phyloP scores from a whole-genome alignment of 169 alveolate species.

The Amoebophrya sp. region DNA sequence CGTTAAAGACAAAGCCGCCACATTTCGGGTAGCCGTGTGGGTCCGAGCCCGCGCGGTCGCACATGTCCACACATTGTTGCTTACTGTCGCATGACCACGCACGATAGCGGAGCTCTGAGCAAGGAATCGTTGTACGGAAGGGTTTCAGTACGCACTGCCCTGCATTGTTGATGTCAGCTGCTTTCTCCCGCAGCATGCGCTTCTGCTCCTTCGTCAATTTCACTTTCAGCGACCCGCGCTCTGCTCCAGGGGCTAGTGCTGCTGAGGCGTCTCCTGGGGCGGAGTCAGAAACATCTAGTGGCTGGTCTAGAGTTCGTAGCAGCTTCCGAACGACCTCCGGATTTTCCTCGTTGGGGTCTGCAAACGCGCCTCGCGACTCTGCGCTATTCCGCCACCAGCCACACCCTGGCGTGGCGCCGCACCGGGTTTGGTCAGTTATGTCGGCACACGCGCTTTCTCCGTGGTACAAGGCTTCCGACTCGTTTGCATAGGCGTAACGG shows the following conservation, averaged over 20 bases:
- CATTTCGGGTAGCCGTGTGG: background rate
- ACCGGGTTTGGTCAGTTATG: background rate
- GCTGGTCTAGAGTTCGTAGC: too few relatives aligned
- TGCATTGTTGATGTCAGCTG: background rate
- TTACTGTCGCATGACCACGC: background rate
- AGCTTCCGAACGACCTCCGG: background rate
- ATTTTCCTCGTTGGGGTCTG: background rate
- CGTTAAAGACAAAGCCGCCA: background rate
- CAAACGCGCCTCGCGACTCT: background rate
- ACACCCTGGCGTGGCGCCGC: background rate
- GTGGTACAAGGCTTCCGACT: background rate
- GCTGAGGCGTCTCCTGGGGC: too few relatives aligned
- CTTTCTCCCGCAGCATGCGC: background rate
- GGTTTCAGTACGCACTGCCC: background rate
- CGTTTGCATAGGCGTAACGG: background rate
- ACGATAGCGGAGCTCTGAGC: background rate
- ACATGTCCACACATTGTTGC: background rate
- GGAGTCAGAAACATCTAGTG: too few relatives aligned
- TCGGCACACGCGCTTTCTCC: background rate
- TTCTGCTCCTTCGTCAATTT: background rate
- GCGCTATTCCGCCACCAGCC: background rate
- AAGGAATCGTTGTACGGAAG: background rate
- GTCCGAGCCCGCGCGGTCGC: constrained; percentile 19
- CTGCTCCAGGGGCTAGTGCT: too few relatives aligned
- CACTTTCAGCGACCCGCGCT: too few relatives aligned